Percentiles rank a stretch among this genome's conserved stretches.
Conservation (phyloP, 805 yeast species). For the Millerozyma acaciae region DNA sequence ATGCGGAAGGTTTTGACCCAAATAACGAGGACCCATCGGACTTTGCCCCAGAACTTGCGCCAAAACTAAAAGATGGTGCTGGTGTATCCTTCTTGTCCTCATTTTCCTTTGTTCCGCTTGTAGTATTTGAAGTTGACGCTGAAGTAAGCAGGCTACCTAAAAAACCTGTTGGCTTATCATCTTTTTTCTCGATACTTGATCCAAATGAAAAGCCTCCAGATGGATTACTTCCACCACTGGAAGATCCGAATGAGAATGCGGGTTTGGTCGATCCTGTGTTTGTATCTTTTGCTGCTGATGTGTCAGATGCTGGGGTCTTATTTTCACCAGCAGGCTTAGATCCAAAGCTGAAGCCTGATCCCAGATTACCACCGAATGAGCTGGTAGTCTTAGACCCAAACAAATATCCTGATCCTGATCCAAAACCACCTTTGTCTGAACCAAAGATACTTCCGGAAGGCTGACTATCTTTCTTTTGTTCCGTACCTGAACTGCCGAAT, state of each 20-base stretch:
- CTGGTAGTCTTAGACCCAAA: conserved; percentile 5
- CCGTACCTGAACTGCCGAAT: conserved; percentile 7
- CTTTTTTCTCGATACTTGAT: conserved; percentile 11
- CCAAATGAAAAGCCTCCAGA: conserved; percentile 9
- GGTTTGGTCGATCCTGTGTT: too few species aligned
- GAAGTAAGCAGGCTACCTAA: too few species aligned
- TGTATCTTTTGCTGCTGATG: too few species aligned
- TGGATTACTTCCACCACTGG: too few species aligned
- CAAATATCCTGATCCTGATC: conserved; percentile 3
- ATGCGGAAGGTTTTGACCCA: too few species aligned
- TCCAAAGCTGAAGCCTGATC: conserved; percentile 1
- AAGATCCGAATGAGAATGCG: conserved; percentile 8
- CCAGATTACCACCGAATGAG: conserved; percentile 1
- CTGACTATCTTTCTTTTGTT: conserved; percentile 11
- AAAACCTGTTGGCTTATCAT: too few species aligned
- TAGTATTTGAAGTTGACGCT: too few species aligned
- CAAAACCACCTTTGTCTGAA: conserved; percentile 2
- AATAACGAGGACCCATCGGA: too few species aligned
- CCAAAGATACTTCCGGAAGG: too few species aligned
- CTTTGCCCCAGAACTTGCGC: too few species aligned
- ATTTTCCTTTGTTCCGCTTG: not conserved
- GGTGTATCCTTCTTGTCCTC: conserved; percentile 4
- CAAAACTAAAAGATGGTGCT: conserved; percentile 7
- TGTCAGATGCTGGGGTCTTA: too few species aligned
- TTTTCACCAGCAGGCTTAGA: too few species aligned